Base-by-base conservation (phyloP, 1,284 basidiomycete genomes). In the Porogramme epimiltina region DNA sequence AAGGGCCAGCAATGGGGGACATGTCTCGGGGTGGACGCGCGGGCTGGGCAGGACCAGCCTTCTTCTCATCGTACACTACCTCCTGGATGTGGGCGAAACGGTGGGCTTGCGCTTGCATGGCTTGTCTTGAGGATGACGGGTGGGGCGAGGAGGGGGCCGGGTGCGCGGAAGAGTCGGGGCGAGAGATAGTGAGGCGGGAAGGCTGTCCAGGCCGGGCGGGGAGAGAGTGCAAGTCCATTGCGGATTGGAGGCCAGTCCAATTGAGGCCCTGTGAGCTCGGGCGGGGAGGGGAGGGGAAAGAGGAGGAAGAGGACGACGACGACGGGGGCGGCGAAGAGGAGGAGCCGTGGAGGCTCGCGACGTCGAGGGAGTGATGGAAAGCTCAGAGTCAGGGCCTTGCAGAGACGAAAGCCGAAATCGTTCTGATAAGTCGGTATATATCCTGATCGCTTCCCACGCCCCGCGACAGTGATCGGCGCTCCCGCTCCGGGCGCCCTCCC, bases 191-290 rank as follows among this genome's bases (percentile, higher is more conserved):
- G 33, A 49, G 38, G 46, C 56, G 52, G 3, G 52, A 56, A 46
- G 65, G 56, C 53, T 64, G 61, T 61, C 62, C 62, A 57, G 55
- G 57, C 51, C 61, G 61, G 45, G 53, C 39, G 58, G 56, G 55
- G 45, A 45, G 40, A n/a, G n/a, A 56, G 26, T 64, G 52, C 48
- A 52, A 51, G 59, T 66, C 62, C 67, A 65, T 63, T 61, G 62
- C 64, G 66, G 62, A 61, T 60, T 62, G 62, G 68, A 67, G 60
- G 60, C 69, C 68, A 61, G 70, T 62, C 69, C 64, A 65, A 59
- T 42, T 47, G 39, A 40, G 52, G 47, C 42, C 42, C 42, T 11
- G 52, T 39, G 46, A 51, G 5, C 28, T 28, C 11, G 34, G 22
- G 49, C 40, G 13, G 39, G 31, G 36, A 37, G n/a, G 11, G n/a